phyloP scores from a whole-genome alignment of 257 asterid genomes.

The Cruciata laevipes region DNA sequence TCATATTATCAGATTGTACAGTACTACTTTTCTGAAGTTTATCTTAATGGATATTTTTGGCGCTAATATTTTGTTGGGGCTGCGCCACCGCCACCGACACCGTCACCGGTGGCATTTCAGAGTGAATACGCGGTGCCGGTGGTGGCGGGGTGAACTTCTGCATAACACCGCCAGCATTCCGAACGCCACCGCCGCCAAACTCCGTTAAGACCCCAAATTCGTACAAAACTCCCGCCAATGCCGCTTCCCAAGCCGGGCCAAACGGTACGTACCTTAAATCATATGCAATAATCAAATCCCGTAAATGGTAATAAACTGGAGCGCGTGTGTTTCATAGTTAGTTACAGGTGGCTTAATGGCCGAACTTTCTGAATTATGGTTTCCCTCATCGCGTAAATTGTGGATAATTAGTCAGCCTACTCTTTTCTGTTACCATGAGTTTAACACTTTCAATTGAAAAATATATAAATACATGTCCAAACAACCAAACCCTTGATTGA shows the following conservation, averaged over 20 bases:
- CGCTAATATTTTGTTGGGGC: no score
- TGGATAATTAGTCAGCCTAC: slow-evolving; percentile 6
- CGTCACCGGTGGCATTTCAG: no score
- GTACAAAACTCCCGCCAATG: slow-evolving; percentile 24
- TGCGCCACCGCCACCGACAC: no score
- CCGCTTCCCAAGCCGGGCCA: slow-evolving; percentile 22
- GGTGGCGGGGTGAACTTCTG: no score
- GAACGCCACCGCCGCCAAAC: slow-evolving; percentile 9
- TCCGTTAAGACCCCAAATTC: slow-evolving; percentile 4
- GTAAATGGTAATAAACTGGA: not conserved
- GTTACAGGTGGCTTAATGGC: slow-evolving; percentile 33
- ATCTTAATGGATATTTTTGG: no score
- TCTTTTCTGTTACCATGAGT: not conserved
- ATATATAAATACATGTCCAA: not conserved
- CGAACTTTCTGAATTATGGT: slow-evolving; percentile 22
- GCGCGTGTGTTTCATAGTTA: not conserved
- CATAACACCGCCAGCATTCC: no score
- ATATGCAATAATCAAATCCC: no score
- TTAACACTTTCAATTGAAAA: not conserved
- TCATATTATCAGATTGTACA: no score
- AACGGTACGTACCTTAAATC: slow-evolving; percentile 21
- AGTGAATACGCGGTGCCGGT: no score
- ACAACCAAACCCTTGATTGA: not conserved
- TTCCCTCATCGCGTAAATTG: slow-evolving; percentile 8
- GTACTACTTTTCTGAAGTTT: no score